These are phyloP conservation scores for Sarcodon sp. DNA, from an alignment of 768 basidiomycete species.

Conservation along the genomic window DNA sequence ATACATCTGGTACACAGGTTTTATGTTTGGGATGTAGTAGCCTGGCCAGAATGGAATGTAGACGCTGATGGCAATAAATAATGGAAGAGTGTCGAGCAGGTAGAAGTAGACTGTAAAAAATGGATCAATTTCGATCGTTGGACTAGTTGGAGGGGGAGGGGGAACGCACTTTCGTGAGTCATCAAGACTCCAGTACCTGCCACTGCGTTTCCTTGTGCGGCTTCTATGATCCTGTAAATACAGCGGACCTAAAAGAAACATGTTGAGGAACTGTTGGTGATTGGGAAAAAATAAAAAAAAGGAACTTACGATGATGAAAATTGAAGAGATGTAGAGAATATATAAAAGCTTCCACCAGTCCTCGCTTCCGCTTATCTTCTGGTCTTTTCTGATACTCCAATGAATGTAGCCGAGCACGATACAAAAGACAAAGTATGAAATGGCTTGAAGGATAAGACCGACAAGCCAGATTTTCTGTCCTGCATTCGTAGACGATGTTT, in stretches of 20 bases:
- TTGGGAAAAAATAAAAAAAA: not conserved
- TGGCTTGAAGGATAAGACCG: constrained; percentile 3
- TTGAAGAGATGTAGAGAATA: constrained; percentile 39
- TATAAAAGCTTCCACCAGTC: constrained; percentile 48
- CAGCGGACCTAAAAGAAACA: constrained; percentile 39
- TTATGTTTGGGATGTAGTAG: constrained; percentile 23
- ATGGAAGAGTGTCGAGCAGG: constrained; percentile 51
- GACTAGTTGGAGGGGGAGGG: not conserved
- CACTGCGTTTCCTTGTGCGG: constrained; percentile 32
- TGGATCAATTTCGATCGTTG: constrained; percentile 1
- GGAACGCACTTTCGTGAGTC: not conserved
- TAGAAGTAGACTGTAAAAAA: constrained; percentile 55
- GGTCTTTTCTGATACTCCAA: not conserved
- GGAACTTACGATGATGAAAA: constrained; percentile 45
- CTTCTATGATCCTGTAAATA: constrained; percentile 40
- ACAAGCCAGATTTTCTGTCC: constrained; percentile 2
- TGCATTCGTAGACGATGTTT: constrained; percentile 17
- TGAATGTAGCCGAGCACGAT: constrained; percentile 26
- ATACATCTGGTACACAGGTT: too few relatives aligned
- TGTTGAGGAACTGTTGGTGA: not conserved
- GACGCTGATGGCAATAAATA: constrained; percentile 43
- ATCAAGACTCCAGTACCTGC: not conserved
- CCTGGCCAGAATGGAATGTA: constrained; percentile 60
- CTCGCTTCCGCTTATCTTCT: constrained; percentile 25
- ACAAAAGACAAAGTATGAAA: constrained; percentile 9